Base-by-base conservation (phyloP, 768 basidiomycete species). In the Boletus edulis region DNA sequence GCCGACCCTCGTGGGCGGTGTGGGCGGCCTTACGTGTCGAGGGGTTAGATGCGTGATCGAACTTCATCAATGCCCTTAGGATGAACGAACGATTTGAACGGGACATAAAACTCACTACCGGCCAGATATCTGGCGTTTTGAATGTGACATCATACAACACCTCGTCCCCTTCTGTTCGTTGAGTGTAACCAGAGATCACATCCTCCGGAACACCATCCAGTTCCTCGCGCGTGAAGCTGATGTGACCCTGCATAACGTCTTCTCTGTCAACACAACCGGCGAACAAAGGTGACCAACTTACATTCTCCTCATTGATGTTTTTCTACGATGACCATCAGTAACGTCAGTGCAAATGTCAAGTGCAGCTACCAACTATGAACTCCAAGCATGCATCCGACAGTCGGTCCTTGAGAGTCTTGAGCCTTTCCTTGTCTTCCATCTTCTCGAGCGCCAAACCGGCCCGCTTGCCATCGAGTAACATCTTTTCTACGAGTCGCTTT, bases 281-380 rank as follows among this genome's bases (percentile, higher is more conserved):
- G 29, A 56, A 12, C 20, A 15, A 46, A 35, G 27, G 3, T 22
- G 17, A 18, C 10, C 5, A 18, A 58, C 75, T 53, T 58, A 87
- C 89, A 42, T 88, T 84, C 69, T 94, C 91, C 67, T 94, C 90
- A 60, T 90, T 92, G 75, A 85, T 89, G 74, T 92, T 91, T 85
- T 87, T 90, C 86, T 89, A 50, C 5, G 40, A 32, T 34, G 29
- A 45, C 18, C 8, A 9, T 61, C 11, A 57, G 45, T 18, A 27
- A 24, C 20, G 24, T 51, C 18, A 45, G 39, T 20, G 31, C 10
- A 4, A 14, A 29, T 5, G 11, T 10, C 11, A 46, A 51, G 24
- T 24, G 49, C 11, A 39, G n/a, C 9, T 17, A 74, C 86, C 61
- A 62, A 89, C 89, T 63, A 77, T 82, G 66, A 94, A 93, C 62